phyloP scores from a whole-genome alignment of 495 filamentous ascomycete species.

The Cladorrhinum samala region DNA sequence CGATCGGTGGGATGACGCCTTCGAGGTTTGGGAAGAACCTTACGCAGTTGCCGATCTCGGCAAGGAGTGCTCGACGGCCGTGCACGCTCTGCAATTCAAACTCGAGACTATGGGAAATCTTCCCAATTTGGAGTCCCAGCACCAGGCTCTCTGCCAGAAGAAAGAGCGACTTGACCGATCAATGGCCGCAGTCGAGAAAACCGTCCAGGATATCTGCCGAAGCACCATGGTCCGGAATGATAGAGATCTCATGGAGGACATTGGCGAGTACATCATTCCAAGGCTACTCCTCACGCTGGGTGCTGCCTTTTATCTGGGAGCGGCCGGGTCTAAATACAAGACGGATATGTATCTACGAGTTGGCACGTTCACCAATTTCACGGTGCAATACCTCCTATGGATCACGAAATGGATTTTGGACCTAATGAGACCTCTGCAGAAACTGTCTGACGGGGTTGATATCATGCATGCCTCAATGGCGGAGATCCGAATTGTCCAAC shows the following conservation, averaged over 20 bases:
- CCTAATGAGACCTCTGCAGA: background rate
- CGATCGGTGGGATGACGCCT: background rate
- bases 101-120: conserved; percentile 1
- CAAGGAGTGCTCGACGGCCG: background rate
- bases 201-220: background rate
- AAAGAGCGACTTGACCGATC: background rate
- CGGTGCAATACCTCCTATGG: conserved; percentile 2
- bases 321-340: background rate
- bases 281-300: background rate
- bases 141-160: background rate
- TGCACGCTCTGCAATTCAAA: background rate
- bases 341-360: background rate
- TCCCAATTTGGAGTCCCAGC: background rate
- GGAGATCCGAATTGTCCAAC: background rate
- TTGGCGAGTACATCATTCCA: background rate
- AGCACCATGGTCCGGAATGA: background rate
- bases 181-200: background rate
- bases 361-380: conserved; percentile 4
- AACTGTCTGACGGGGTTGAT: background rate
- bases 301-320: conserved; percentile 9
- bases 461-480: background rate
- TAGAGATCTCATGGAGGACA: background rate
- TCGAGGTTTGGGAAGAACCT: background rate
- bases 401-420: conserved; percentile 7
- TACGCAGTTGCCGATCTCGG: background rate